These are phyloP conservation scores for Marvania coccoides DNA, from an alignment of 139 green algal genomes.

Conservation along the genomic window DNA sequence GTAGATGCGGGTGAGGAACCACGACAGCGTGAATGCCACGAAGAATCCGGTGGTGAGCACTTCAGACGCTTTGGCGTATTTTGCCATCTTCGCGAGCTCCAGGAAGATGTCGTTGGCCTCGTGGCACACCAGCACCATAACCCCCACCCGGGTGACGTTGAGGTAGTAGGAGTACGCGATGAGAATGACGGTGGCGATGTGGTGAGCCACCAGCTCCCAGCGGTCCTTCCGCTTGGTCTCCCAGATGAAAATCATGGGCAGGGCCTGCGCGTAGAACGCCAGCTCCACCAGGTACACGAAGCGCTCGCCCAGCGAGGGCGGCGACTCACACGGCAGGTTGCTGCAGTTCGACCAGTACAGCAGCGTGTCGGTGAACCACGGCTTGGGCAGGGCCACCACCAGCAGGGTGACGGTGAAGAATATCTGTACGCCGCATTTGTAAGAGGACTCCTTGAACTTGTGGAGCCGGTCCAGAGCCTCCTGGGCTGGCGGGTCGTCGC, in stretches of 20 bases:
- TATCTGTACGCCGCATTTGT: slow-evolving; percentile 26
- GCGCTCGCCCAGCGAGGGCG: slow-evolving; percentile 32
- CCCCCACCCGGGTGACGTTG: slow-evolving; percentile 67
- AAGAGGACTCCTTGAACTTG: slow-evolving; percentile 27
- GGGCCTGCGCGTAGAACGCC: slow-evolving; percentile 64
- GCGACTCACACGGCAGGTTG: slow-evolving; percentile 48
- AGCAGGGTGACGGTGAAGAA: slow-evolving; percentile 17
- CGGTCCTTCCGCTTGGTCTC: slow-evolving; percentile 78
- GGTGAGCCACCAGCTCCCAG: slow-evolving; percentile 68
- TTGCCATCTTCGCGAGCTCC: slow-evolving; percentile 72
- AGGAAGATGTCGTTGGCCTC: slow-evolving; percentile 85
- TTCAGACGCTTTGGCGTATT: slow-evolving; percentile 43
- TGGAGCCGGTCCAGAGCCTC: background rate
- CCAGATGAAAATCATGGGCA: slow-evolving; percentile 46
- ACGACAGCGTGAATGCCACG: slow-evolving; percentile 57
- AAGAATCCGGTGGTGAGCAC: slow-evolving; percentile 24
- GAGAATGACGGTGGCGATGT: slow-evolving; percentile 69
- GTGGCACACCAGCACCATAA: slow-evolving; percentile 75
- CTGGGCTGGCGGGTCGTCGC: background rate
- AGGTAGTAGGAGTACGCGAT: slow-evolving; percentile 61
- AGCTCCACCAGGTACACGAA: slow-evolving; percentile 73
- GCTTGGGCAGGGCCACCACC: slow-evolving; percentile 8
- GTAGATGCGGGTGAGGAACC: slow-evolving; percentile 53
- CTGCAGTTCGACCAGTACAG: slow-evolving; percentile 56
- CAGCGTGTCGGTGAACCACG: slow-evolving; percentile 40